phyloP scores from a whole-genome alignment of 768 basidiomycete species.

The Filobasidium floriforme region DNA sequence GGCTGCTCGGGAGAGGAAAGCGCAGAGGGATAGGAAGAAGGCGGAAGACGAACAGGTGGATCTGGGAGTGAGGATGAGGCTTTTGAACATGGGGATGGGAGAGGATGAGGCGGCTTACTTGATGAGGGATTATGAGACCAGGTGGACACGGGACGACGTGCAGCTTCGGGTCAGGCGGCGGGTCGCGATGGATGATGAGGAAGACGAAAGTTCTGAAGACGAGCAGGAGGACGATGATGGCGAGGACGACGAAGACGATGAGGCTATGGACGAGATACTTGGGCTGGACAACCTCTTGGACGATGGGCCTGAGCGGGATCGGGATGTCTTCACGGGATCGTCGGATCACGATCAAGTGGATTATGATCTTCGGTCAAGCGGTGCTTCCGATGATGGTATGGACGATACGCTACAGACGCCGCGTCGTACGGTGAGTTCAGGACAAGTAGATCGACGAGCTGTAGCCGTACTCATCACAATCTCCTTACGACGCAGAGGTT shows the following conservation, averaged over 20 bases:
- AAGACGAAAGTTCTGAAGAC: constrained; percentile 44
- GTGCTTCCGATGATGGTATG: constrained; percentile 28
- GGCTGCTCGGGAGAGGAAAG: constrained; percentile 4
- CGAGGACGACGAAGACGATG: constrained; percentile 46
- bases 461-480: too few species aligned
- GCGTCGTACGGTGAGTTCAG: background rate
- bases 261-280: constrained; percentile 47
- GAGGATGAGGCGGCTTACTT: constrained; percentile 16
- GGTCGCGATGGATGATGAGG: constrained; percentile 54
- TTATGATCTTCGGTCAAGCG: background rate
- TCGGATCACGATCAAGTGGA: constrained; percentile 4
- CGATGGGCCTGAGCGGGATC: constrained; percentile 32
- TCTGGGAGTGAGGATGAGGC: constrained; percentile 7
- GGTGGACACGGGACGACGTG: constrained; percentile 22
- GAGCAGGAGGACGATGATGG: constrained; percentile 19
- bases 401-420: background rate
- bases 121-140: constrained; percentile 14
- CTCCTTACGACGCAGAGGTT: background rate
- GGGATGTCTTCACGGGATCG: constrained; percentile 7
- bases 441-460: too few species aligned
- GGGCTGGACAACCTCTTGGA: constrained; percentile 46
- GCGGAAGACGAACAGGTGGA: constrained; percentile 13
- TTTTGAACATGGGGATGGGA: constrained; percentile 11
- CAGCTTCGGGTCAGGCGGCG: constrained; percentile 61
- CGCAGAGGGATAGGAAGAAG: constrained; percentile 13